phyloP scores from a whole-genome alignment of 306 rosid genomes.

The Gynostemma pentaphyllum region DNA sequence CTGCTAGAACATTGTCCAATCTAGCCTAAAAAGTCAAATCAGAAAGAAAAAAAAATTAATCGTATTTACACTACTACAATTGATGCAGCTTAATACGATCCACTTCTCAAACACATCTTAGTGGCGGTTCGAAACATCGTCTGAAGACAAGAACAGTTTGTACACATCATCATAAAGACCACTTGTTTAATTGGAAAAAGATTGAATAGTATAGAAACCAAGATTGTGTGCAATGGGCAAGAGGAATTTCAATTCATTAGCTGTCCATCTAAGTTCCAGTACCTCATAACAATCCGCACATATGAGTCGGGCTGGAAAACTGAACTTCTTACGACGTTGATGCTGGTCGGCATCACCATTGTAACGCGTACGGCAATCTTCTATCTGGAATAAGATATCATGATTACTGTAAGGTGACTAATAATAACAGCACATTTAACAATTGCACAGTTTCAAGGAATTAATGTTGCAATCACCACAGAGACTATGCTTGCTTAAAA shows the following conservation, averaged over 20 bases:
- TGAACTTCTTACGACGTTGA: conserved; percentile 77
- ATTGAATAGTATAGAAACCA: not conserved
- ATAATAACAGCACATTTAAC: not conserved
- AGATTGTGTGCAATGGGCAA: not conserved
- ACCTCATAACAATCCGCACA: conserved; percentile 99
- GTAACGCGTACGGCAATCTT: conserved; percentile 93
- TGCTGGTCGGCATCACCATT: conserved; percentile 96
- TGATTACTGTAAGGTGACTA: not conserved
- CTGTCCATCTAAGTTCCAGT: conserved; percentile 4
- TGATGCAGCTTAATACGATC: not conserved
- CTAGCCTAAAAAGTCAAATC: conserved; percentile 39
- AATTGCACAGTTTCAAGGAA: not conserved
- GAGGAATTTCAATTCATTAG: not conserved
- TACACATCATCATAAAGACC: not conserved
- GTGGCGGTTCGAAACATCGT: too few species aligned
- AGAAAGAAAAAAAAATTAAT: not conserved
- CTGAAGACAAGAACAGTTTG: not conserved
- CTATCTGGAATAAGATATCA: conserved; percentile 44
- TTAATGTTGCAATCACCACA: not conserved
- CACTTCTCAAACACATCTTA: not conserved
- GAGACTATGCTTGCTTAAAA: not conserved
- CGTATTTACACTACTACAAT: not conserved
- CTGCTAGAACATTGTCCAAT: conserved; percentile 70
- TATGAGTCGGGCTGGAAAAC: conserved; percentile 89
- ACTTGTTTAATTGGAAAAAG: not conserved